phyloP scores from a whole-genome alignment of 2,329 filamentous ascomycete genomes.

The Emmonsia crescens region DNA sequence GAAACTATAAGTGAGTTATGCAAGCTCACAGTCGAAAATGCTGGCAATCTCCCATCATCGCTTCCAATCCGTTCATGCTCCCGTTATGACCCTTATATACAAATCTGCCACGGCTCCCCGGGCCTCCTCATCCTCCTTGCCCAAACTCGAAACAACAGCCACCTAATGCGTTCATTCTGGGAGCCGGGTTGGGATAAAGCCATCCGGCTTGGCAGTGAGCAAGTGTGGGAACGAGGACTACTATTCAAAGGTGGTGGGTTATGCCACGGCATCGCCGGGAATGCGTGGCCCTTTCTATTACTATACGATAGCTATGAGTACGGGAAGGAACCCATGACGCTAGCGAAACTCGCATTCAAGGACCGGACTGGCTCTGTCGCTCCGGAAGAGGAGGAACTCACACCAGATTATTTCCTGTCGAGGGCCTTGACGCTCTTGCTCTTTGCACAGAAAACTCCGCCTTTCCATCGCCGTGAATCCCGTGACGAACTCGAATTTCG shows the following conservation, averaged over 20 bases:
- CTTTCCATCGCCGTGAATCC: constrained; percentile 21
- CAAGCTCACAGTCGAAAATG: constrained; percentile 22
- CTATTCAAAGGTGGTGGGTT: constrained; percentile 32
- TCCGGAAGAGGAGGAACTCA: constrained; percentile 13
- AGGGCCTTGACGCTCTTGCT: constrained; percentile 28
- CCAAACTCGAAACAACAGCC: constrained; percentile 20
- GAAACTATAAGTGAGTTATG: constrained; percentile 29
- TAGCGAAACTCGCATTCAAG: constrained; percentile 17
- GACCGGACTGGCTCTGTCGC: constrained; percentile 9
- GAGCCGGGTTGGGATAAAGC: constrained; percentile 30
- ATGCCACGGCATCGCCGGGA: constrained; percentile 34
- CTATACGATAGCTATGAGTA: constrained; percentile 30
- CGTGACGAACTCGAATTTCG: constrained; percentile 21
- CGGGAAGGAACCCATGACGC: constrained; percentile 14
- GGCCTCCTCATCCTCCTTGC: constrained; percentile 28
- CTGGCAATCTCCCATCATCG: constrained; percentile 30
- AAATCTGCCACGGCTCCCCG: constrained; percentile 33
- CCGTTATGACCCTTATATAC: constrained; percentile 24
- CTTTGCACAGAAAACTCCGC: constrained; percentile 28
- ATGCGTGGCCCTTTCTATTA: constrained; percentile 30
- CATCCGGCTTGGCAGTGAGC: constrained; percentile 22
- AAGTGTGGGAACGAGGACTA: constrained; percentile 33
- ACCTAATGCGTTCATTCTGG: constrained; percentile 23
- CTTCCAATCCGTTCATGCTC: constrained; percentile 22
- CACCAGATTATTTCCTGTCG: constrained; percentile 29